phyloP scores from a whole-genome alignment of 2,329 filamentous ascomycete genomes.

The Akanthomyces dipterigenus region DNA sequence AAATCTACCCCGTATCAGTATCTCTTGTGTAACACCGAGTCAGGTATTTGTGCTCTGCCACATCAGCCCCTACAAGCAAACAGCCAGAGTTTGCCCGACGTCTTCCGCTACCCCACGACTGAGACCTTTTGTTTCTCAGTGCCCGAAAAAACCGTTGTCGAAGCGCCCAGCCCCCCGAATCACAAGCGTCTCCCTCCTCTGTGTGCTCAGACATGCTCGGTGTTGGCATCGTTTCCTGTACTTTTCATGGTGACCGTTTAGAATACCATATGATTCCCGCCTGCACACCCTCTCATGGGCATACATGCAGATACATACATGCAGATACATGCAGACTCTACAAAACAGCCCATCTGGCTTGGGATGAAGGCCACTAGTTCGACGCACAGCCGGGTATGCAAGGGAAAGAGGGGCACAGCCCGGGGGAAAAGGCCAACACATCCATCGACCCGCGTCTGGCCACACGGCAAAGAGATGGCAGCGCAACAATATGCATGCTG shows the following conservation, averaged over 20 bases:
- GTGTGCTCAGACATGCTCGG: neutral
- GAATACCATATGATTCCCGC: neutral
- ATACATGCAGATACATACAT: neutral
- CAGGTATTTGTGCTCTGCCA: neutral
- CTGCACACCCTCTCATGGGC: neutral
- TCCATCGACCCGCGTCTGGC: slow-evolving; percentile 2
- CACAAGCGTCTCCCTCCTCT: neutral
- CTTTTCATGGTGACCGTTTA: neutral
- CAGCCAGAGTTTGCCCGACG: neutral
- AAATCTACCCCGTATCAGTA: neutral
- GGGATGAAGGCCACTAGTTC: neutral
- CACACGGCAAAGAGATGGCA: slow-evolving; percentile 2
- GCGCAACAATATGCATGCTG: neutral
- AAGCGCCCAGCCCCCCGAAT: neutral
- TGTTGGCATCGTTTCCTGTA: neutral
- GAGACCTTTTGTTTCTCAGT: neutral
- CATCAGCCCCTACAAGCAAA: neutral
- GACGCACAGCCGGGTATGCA: slow-evolving; percentile 12
- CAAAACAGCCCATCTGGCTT: slow-evolving; percentile 7
- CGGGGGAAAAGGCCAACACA: neutral
- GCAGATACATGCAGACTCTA: neutral
- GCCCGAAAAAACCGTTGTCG: neutral
- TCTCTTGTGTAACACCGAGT: neutral
- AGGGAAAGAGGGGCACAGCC: slow-evolving; percentile 9
- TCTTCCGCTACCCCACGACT: neutral